phyloP scores from a whole-genome alignment of 164 flowering plant species.

The Warburgia ugandensis region DNA sequence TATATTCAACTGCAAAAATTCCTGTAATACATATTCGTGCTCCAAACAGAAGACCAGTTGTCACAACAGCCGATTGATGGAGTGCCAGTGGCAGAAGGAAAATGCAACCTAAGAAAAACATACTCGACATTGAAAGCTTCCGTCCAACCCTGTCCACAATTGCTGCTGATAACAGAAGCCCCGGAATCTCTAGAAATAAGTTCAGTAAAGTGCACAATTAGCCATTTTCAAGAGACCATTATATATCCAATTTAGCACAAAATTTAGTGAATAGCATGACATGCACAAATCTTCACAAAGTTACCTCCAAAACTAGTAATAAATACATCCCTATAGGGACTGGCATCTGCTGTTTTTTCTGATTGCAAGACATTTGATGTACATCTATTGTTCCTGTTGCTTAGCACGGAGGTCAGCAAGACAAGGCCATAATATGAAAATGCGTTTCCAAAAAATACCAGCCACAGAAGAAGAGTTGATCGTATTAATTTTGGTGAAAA shows the following conservation, averaged over 20 bases:
- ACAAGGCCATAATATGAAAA: slow-evolving; percentile 93
- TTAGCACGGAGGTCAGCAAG: slow-evolving; percentile 69
- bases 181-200: slow-evolving; percentile 57
- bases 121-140: slow-evolving; percentile 58
- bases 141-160: slow-evolving; percentile 78
- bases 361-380: slow-evolving; percentile 13
- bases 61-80: slow-evolving; percentile 41
- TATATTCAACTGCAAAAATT: slow-evolving; percentile 48
- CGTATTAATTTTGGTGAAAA: slow-evolving; percentile 60
- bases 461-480: slow-evolving; percentile 82
- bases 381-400: slow-evolving; percentile 37
- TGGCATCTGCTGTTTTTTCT: slow-evolving; percentile 20
- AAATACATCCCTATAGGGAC: slow-evolving; percentile 55
- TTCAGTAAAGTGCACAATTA: background rate
- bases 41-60: slow-evolving; percentile 69
- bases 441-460: slow-evolving; percentile 81
- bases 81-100: slow-evolving; percentile 58
- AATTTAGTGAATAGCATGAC: background rate
- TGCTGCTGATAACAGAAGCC: slow-evolving; percentile 63
- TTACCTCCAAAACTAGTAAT: slow-evolving; percentile 90
- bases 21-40: slow-evolving; percentile 71
- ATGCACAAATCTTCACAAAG: background rate
- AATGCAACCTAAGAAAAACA: slow-evolving; percentile 49
- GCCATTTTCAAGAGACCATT: background rate
- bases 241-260: background rate